Evolutionary conservation across 2,329 filamentous ascomycete species (phyloP).

Genomic region (Aspergillus sp.): DNA sequence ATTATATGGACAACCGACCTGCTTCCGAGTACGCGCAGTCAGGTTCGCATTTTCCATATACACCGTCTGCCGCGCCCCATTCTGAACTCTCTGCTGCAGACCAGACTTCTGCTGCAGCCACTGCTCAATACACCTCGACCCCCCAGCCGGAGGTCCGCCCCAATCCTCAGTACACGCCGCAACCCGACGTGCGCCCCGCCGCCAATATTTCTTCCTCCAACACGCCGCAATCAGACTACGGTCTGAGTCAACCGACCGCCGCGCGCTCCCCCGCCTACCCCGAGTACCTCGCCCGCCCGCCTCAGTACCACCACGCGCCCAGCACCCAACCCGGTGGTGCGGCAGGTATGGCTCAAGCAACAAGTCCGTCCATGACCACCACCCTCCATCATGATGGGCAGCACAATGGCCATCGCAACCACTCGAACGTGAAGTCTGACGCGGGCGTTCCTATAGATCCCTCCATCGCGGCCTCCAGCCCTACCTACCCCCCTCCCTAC

Average conservation of each 20-base stretch:
- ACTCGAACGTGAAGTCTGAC: conserved; percentile 78
- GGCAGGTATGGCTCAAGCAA: conserved; percentile 96
- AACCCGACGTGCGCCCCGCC: conserved; percentile 70
- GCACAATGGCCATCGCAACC: conserved; percentile 69
- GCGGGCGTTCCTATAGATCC: conserved; percentile 98
- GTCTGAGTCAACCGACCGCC: conserved; percentile 68
- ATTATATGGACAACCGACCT: conserved; percentile 60
- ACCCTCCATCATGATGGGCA: conserved; percentile 71
- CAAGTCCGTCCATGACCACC: conserved; percentile 85
- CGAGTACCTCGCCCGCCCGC: conserved; percentile 76
- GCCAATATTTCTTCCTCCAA: conserved; percentile 71
- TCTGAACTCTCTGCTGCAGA: conserved; percentile 87
- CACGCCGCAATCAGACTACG: conserved; percentile 87
- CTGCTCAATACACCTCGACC: conserved; percentile 34
- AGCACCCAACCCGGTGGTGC: conserved; percentile 70
- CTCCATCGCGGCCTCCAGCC: conserved; percentile 89
- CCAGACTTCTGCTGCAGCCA: conserved; percentile 77
- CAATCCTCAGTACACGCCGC: conserved; percentile 70
- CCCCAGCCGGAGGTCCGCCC: conserved; percentile 38
- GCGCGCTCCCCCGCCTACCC: conserved; percentile 82
- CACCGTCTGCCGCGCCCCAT: conserved; percentile 56
- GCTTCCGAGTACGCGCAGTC: conserved; percentile 77
- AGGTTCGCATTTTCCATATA: conserved; percentile 70
- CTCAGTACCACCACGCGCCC: conserved; percentile 70
- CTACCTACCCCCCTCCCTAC: conserved; percentile 82